Evolutionary conservation across 495 filamentous ascomycete species (phyloP), one percentile per base, ranked within the genome.

Genomic region (Umbilicaria muhlenbergii): DNA sequence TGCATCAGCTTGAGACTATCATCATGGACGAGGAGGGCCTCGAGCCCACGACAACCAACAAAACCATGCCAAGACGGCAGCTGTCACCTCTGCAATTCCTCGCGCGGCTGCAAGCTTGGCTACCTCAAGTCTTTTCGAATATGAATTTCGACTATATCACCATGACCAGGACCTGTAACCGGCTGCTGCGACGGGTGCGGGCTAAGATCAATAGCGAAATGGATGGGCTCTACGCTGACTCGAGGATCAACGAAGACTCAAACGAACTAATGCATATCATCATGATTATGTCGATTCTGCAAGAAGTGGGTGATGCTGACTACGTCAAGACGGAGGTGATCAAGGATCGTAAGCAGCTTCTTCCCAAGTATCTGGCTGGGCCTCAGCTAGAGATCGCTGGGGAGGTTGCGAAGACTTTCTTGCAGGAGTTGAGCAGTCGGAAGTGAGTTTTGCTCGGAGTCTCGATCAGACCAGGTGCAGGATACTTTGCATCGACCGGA

Each of bases 131-230:
- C n/a, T 13, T 32, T 19, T 38, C 17, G 38, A 37, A 32, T 16
- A 37, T 46, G 32, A n/a, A 33, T 34, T 33, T 46, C 32, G 38
- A 46, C 16, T 46, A 46, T 31, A 38, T 46, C 44, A 46, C 44
- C 8, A 19, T 40, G 38, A 46, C 44, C 38, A 41, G 36, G 24
- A 37, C 39, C 33, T 46, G 37, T 24, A 34, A 11, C 36, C 39
- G 41, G 28, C 36, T 46, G 32, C 31, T 46, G 37, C 14, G 32
- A 28, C 28, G 41, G 21, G 10, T 41, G 15, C 35, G 24, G 19
- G 38, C 21, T 14, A 35, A 28, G 24, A 28, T 28, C 24, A 28
- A 28, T 10, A 10, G 8, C 24, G 2, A 28, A 28, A 28, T 28
- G 24, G 24, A 28, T 28, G 24, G 24, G 1, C 24, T 28, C 24